phyloP scores from a whole-genome alignment of 176 grass and related monocot species.

The Cymbopogon citratus region DNA sequence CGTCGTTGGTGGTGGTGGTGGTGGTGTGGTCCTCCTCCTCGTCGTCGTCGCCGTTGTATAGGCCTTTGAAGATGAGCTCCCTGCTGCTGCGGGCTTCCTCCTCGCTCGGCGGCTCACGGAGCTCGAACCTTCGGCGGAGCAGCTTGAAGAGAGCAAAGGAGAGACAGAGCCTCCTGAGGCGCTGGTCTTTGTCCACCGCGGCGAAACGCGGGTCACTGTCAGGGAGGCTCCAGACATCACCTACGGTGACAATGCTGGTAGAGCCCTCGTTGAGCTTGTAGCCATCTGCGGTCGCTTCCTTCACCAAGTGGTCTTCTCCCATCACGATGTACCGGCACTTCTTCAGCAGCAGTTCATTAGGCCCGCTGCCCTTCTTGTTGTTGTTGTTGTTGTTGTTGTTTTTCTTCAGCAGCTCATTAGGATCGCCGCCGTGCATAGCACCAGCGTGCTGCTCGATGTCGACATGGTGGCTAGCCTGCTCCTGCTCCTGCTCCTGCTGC shows the following conservation, averaged over 20 bases:
- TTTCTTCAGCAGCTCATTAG: no score
- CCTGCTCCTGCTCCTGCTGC: no score
- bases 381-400: no score
- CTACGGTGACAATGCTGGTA: neutral
- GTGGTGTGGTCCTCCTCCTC: no score
- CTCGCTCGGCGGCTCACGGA: neutral
- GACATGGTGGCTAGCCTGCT: neutral
- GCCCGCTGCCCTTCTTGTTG: no score
- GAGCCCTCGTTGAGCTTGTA: neutral
- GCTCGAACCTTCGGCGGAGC: neutral
- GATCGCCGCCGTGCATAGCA: neutral
- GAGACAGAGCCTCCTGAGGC: neutral
- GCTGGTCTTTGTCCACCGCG: neutral
- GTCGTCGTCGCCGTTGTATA: neutral
- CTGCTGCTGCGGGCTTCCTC: neutral
- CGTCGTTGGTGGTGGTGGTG: no score
- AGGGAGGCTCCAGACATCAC: neutral
- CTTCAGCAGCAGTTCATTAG: neutral
- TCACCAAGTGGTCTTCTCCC: neutral
- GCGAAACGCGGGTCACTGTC: neutral
- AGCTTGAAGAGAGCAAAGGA: neutral
- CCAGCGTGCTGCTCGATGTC: neutral
- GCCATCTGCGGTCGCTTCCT: neutral
- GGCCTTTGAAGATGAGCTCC: neutral
- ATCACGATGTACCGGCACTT: neutral